These are phyloP conservation scores for Tylopilus plumbeoviolaceoides DNA, from an alignment of 768 basidiomycete species.

Conservation along the genomic window DNA sequence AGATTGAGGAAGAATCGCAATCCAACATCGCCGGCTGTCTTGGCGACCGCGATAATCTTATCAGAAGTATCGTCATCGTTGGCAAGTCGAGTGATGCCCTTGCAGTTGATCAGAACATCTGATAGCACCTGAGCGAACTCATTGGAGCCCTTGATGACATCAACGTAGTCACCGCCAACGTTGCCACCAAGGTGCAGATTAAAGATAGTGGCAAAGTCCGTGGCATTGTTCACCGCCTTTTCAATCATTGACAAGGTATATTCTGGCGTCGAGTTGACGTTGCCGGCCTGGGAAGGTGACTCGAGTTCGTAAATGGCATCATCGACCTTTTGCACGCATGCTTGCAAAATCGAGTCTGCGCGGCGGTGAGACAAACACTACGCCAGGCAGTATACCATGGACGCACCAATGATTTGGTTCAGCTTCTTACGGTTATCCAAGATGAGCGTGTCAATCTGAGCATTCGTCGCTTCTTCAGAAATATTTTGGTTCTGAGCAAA, in stretches of 20 bases:
- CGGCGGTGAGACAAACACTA: slow-evolving; percentile 10
- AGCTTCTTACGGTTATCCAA: slow-evolving; percentile 97
- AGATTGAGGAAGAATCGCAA: slow-evolving; percentile 92
- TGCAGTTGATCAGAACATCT: slow-evolving; percentile 90
- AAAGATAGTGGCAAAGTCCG: slow-evolving; percentile 93
- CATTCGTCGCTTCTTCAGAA: slow-evolving; percentile 85
- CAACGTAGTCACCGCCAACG: slow-evolving; percentile 89
- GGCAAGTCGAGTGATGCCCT: slow-evolving; percentile 91
- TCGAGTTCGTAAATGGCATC: slow-evolving; percentile 97
- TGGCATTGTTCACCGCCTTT: slow-evolving; percentile 91
- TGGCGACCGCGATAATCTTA: slow-evolving; percentile 82
- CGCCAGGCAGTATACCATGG: neutral
- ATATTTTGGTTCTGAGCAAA: slow-evolving; percentile 68
- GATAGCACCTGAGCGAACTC: slow-evolving; percentile 91
- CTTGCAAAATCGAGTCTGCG: slow-evolving; percentile 91
- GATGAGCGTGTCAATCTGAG: slow-evolving; percentile 96
- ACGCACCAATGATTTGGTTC: slow-evolving; percentile 89
- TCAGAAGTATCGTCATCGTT: slow-evolving; percentile 91
- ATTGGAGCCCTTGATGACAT: slow-evolving; percentile 97
- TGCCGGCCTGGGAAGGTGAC: slow-evolving; percentile 91
- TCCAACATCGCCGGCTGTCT: slow-evolving; percentile 81
- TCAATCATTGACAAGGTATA: slow-evolving; percentile 99
- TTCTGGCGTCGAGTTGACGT: slow-evolving; percentile 96
- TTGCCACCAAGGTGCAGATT: slow-evolving; percentile 87
- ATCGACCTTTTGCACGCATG: slow-evolving; percentile 95